Evolutionary conservation across 805 yeast genomes (phyloP).

Genomic region (Saccharomycopsis babjevae): DNA sequence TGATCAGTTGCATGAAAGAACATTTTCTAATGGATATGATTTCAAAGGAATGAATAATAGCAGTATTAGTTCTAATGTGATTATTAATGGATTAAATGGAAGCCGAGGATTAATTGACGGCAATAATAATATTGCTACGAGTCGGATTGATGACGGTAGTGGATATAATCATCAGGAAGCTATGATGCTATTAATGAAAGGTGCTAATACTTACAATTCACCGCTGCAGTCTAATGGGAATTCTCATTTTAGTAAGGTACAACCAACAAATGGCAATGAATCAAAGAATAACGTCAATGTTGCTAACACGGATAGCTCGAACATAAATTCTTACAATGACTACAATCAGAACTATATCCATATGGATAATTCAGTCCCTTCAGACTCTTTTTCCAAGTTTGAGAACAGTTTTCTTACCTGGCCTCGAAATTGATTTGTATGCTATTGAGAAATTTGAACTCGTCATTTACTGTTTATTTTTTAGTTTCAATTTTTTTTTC

Average conservation of each 20-base stretch:
- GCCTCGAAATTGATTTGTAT: background rate
- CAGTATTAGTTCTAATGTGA: background rate
- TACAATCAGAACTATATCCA: background rate
- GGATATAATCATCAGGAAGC: background rate
- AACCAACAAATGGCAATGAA: background rate
- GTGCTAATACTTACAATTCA: background rate
- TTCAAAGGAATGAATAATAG: background rate
- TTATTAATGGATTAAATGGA: background rate
- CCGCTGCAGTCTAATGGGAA: background rate
- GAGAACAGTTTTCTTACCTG: constrained; percentile 9
- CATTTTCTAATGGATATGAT: background rate
- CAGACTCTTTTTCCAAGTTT: constrained; percentile 7
- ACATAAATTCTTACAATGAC: background rate
- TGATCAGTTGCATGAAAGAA: background rate
- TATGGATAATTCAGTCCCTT: background rate
- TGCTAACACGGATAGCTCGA: background rate
- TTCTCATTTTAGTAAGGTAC: background rate
- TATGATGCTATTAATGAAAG: background rate
- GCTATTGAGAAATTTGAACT: background rate
- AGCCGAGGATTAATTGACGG: background rate
- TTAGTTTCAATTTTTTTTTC: background rate
- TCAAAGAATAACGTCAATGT: background rate
- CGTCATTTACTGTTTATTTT: background rate
- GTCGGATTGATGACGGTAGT: background rate
- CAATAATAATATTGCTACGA: background rate